Evolutionary conservation across 352 stramenopile species (phyloP).

Genomic region (Aphanomyces cochlioides): DNA sequence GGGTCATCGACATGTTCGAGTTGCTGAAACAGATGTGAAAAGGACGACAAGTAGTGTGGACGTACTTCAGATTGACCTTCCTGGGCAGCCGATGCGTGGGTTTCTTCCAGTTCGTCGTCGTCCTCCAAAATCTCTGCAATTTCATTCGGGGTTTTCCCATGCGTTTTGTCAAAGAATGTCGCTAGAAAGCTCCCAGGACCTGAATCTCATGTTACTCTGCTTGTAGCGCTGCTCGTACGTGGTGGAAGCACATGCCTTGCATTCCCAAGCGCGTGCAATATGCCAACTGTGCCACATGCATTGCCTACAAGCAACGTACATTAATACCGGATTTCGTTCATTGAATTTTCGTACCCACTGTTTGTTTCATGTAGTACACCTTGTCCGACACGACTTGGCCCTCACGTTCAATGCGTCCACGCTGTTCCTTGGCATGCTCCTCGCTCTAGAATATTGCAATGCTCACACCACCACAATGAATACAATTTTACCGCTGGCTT

Average conservation of each 20-base stretch:
- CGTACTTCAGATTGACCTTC: conserved; percentile 83
- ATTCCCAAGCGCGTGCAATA: conserved; percentile 94
- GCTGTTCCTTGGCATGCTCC: conserved; percentile 70
- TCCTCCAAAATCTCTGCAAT: conserved; percentile 87
- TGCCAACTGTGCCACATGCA: conserved; percentile 94
- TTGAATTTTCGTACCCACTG: conserved; percentile 63
- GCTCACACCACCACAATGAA: conserved; percentile 11
- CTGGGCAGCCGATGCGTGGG: conserved; percentile 87
- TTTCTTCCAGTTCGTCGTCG: conserved; percentile 91
- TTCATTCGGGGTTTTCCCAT: conserved; percentile 63
- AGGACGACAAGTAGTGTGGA: neutral
- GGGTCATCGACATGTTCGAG: conserved; percentile 87
- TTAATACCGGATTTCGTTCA: neutral
- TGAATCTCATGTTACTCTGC: conserved; percentile 29
- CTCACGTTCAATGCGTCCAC: conserved; percentile 53
- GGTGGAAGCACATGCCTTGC: conserved; percentile 66
- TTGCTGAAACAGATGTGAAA: conserved; percentile 46
- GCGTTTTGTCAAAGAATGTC: conserved; percentile 83
- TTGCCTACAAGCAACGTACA: conserved; percentile 56
- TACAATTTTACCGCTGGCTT: conserved; percentile 67
- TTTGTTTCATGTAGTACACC: conserved; percentile 93
- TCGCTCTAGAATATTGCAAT: conserved; percentile 49
- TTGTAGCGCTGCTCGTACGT: conserved; percentile 37
- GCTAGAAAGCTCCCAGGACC: conserved; percentile 62
- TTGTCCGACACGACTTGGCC: conserved; percentile 72